These are phyloP conservation scores for Hemisphaericaspora xylofermentans DNA, from an alignment of 1,139 yeast genomes.

Conservation along the genomic window DNA sequence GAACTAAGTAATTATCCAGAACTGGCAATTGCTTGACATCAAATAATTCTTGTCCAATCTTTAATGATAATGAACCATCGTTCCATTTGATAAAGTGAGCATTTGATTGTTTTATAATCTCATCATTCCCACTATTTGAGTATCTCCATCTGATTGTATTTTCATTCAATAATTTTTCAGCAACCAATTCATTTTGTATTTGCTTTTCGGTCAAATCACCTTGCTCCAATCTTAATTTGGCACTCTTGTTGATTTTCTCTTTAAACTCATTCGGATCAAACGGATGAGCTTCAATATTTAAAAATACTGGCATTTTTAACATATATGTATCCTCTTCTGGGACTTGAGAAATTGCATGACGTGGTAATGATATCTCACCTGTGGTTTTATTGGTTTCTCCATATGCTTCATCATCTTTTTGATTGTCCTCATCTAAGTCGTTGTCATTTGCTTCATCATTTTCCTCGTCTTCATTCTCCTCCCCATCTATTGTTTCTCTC, in stretches of 20 bases:
- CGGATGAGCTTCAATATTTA: constrained; percentile 81
- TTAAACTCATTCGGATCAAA: constrained; percentile 76
- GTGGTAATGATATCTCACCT: constrained; percentile 66
- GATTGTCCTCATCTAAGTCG: constrained; percentile 18
- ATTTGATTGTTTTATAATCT: constrained; percentile 78
- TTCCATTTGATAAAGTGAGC: constrained; percentile 92
- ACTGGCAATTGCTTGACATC: constrained; percentile 70
- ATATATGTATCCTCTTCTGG: constrained; percentile 47
- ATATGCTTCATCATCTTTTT: constrained; percentile 30
- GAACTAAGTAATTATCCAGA: constrained; percentile 70
- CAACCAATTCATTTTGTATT: constrained; percentile 43
- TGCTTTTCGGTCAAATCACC: constrained; percentile 32
- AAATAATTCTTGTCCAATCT: constrained; percentile 83
- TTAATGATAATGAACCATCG: constrained; percentile 84
- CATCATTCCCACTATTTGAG: constrained; percentile 61
- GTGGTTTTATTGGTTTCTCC: constrained; percentile 42
- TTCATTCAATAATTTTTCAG: constrained; percentile 61
- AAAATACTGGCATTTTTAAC: constrained; percentile 77
- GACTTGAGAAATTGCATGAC: constrained; percentile 61
- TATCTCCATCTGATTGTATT: constrained; percentile 94
- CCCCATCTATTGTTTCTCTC: constrained; percentile 16
- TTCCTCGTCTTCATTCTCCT: constrained; percentile 22
- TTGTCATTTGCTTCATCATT: constrained; percentile 14
- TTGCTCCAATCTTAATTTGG: constrained; percentile 38
- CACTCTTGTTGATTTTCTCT: constrained; percentile 51